Evolutionary conservation across 2,329 filamentous ascomycete genomes (phyloP).

Genomic region (Aureobasidium namibiae): DNA sequence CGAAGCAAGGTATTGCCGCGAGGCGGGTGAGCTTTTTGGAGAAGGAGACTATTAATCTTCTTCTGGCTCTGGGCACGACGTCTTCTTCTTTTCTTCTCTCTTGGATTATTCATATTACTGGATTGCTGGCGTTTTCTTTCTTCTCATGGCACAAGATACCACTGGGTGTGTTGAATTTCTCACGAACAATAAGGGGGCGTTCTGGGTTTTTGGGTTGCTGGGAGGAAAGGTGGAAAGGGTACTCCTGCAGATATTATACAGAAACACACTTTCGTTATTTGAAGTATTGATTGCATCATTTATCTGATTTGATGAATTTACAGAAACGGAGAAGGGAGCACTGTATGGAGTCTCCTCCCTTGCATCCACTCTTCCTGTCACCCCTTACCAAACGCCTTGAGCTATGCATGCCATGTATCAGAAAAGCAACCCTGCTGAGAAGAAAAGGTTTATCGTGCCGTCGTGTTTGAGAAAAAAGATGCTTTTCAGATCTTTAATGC

Average conservation of each 20-base stretch:
- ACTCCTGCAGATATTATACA: neutral
- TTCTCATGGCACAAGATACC: neutral
- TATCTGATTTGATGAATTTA: too few species aligned
- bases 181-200: too few species aligned
- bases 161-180: neutral
- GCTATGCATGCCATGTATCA: conserved; percentile 7
- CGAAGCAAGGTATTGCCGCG: conserved; percentile 73
- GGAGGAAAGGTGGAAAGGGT: neutral
- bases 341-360: neutral
- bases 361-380: neutral
- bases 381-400: neutral
- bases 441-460: neutral
- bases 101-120: neutral
- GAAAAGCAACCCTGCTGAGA: neutral
- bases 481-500: too few species aligned
- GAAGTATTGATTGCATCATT: neutral
- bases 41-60: conserved; percentile 33
- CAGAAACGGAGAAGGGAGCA: neutral
- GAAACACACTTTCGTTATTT: neutral
- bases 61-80: neutral
- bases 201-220: too few species aligned
- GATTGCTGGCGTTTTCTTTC: neutral
- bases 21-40: conserved; percentile 83
- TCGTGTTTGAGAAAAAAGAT: neutral
- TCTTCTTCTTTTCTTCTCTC: neutral